A percentile compares a stretch with the other conserved stretches of the same genome.
phyloP scores from a whole-genome alignment of 306 rosid species.

The Cicer pinnatifidum region DNA sequence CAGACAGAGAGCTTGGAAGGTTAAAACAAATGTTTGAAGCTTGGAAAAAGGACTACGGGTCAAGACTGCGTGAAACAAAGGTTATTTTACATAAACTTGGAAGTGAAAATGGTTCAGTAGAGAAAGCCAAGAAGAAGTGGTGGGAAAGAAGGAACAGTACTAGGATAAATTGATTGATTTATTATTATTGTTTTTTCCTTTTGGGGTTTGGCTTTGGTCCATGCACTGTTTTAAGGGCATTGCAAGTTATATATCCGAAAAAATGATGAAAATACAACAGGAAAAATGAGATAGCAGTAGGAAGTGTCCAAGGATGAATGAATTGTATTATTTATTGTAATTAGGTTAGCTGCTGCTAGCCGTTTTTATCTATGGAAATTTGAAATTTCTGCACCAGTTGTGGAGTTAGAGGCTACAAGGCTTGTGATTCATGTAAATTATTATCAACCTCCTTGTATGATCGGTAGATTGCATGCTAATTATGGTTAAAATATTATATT shows the following conservation, averaged over 20 bases:
- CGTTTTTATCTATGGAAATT: constrained; percentile 42
- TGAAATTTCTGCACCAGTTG: constrained; percentile 42
- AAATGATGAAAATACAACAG: constrained; percentile 44
- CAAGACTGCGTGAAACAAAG: constrained; percentile 89
- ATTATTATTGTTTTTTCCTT: background rate
- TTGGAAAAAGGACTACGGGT: constrained; percentile 93
- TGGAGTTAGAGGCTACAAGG: constrained; percentile 5
- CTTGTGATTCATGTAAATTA: constrained; percentile 41
- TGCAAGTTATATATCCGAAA: constrained; percentile 40
- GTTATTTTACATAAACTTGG: constrained; percentile 83
- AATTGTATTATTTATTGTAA: constrained; percentile 44
- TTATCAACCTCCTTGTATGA: constrained; percentile 24
- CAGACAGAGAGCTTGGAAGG: constrained; percentile 90
- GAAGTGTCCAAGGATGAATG: constrained; percentile 40
- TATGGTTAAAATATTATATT: background rate
- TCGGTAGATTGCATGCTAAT: constrained; percentile 12
- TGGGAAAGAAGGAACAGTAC: constrained; percentile 97
- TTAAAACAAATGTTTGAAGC: constrained; percentile 96
- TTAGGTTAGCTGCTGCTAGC: constrained; percentile 59
- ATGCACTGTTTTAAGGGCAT: constrained; percentile 45
- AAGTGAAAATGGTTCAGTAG: constrained; percentile 70
- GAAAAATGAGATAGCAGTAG: constrained; percentile 44
- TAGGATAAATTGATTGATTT: constrained; percentile 63
- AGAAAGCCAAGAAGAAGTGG: constrained; percentile 84
- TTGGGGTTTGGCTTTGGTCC: constrained; percentile 36